phyloP scores from a whole-genome alignment of 176 grass and related monocot species.

The Ensete glaucum region DNA sequence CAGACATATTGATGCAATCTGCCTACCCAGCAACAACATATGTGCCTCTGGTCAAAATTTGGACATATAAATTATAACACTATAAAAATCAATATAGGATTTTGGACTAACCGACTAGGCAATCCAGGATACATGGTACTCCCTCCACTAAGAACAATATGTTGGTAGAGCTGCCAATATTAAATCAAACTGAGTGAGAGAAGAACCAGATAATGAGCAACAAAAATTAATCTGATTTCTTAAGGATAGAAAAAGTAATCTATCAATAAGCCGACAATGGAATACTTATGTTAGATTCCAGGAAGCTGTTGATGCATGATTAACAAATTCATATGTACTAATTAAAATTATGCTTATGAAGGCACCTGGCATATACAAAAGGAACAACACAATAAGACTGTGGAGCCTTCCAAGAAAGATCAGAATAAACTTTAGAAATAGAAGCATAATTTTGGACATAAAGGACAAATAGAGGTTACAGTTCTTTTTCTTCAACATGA shows the following conservation, averaged over 20 bases:
- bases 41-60: background rate
- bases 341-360: no score
- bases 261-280: no score
- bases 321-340: background rate
- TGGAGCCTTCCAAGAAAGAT: background rate
- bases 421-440: background rate
- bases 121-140: slow-evolving; percentile 97
- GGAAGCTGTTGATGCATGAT: background rate
- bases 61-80: background rate
- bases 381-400: background rate
- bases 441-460: background rate
- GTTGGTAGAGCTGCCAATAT: slow-evolving; percentile 72
- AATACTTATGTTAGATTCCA: background rate
- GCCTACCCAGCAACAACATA: background rate
- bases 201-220: background rate
- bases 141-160: slow-evolving; percentile 91
- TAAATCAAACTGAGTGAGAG: slow-evolving; percentile 10
- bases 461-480: background rate
- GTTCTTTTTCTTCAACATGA: background rate
- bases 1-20: background rate
- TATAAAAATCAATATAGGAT: background rate
- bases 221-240: background rate
- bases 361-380: background rate
- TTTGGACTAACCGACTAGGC: slow-evolving; percentile 57
- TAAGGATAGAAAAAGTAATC: no score